phyloP scores from a whole-genome alignment of 768 basidiomycete genomes.

The Multifurca ochricompacta region DNA sequence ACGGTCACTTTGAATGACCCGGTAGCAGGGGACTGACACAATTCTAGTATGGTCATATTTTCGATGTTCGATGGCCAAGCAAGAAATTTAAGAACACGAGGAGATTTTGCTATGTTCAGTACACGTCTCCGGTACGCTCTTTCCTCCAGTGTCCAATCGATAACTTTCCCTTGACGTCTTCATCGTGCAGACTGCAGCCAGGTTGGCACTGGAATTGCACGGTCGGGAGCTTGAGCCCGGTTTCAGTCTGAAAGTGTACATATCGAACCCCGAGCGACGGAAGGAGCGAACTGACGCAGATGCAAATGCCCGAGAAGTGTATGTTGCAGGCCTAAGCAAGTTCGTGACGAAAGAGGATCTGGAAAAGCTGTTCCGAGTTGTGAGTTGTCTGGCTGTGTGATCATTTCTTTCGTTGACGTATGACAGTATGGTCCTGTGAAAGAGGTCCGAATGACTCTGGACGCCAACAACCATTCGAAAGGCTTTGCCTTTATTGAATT shows the following conservation, averaged over 20 bases:
- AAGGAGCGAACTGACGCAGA: slow-evolving; percentile 86
- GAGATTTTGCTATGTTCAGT: slow-evolving; percentile 94
- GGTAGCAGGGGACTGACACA: slow-evolving; percentile 6
- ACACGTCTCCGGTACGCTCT: slow-evolving; percentile 63
- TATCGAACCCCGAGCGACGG: slow-evolving; percentile 87
- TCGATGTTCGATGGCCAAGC: slow-evolving; percentile 97
- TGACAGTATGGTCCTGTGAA: slow-evolving; percentile 75
- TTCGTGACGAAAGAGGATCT: slow-evolving; percentile 74
- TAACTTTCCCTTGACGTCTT: neutral
- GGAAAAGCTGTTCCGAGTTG: slow-evolving; percentile 67
- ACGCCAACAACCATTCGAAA: slow-evolving; percentile 60
- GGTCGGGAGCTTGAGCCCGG: slow-evolving; percentile 66
- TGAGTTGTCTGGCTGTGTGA: slow-evolving; percentile 30
- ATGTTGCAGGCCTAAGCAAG: slow-evolving; percentile 78
- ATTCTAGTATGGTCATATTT: slow-evolving; percentile 75
- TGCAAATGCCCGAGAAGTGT: slow-evolving; percentile 77
- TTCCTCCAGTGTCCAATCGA: neutral
- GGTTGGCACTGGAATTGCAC: slow-evolving; percentile 73
- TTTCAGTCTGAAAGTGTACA: slow-evolving; percentile 62
- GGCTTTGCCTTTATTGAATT: slow-evolving; percentile 95
- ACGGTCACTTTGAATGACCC: slow-evolving; percentile 12
- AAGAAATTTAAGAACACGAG: slow-evolving; percentile 90
- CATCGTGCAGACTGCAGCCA: slow-evolving; percentile 49
- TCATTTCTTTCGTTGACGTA: slow-evolving; percentile 6
- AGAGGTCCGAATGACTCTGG: slow-evolving; percentile 69